Evolutionary conservation across 108 stramenopile genomes (phyloP), one percentile per base, ranked within the genome.

Genomic region (Poteriospumella lacustris): DNA sequence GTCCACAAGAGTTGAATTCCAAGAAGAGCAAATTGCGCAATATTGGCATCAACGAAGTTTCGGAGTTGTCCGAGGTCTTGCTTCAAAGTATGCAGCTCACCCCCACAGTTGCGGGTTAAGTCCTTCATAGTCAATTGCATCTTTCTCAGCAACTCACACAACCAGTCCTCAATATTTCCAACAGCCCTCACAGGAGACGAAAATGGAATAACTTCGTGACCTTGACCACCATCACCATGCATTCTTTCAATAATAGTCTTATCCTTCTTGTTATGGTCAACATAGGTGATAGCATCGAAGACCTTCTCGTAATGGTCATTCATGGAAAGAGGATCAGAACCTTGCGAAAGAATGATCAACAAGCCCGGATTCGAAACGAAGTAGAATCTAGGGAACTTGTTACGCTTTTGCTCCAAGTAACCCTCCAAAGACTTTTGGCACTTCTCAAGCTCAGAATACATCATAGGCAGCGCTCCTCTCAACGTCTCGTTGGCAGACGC

Each of bases 81-180:
- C 64, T 82, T 84, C 36, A 92, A 78, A 58, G 84, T 81, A 31
- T 84, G 68, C 3, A 92, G 81, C 39, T 87, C 86, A 67, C 82
- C 78, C 39, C 91, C 90, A 73, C 91, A 91, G 58, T 73, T 81
- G 28, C 91, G 60, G 1, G 89, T 82, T 41, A 89, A 75, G 44
- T 92, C 89, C 81, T 94, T 94, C 85, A 94, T 78, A 0, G 92
- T 92, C 39, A 84, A 58, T 81, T 84, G 81, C 90, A 91, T 92
- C 42, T 90, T 91, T 24, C 88, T 78, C 2, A 94, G 81, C 31
- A 94, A 80, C 24, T 88, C 84, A 58, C 77, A 89, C 42, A 94
- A 87, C 93, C 93, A 94, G 83, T 94, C 91, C 85, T 94, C 93
- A 44, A 94, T 92, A 75, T 94, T 94, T 28, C 92, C 92, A 40